Base-by-base conservation (phyloP, 176 grass and related monocot species). In the Guadua angustifolia region DNA sequence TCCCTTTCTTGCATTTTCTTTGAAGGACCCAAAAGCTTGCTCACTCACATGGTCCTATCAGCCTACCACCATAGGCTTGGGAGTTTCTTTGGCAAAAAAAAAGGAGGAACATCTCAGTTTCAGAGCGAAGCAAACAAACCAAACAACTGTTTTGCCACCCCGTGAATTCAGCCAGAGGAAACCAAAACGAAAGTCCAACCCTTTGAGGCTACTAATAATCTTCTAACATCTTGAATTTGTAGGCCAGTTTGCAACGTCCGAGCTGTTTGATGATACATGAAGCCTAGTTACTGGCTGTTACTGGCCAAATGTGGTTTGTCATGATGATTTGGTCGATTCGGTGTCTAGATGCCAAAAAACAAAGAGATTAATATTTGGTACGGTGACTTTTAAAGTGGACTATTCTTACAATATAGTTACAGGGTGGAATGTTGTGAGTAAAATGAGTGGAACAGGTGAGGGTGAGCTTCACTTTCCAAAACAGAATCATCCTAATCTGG, bases 401-500 rank as follows among this genome's bases (percentile, higher is more conserved):
- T 53, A 5, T 13, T 25, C 9, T 60, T 13, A 59, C 24, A 59
- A n/a, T n/a, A n/a, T n/a, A n/a, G n/a, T n/a, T n/a, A n/a, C n/a
- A n/a, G n/a, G n/a, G n/a, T n/a, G 18, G 79, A 79, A 79, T 61
- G 51, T 50, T 47, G 63, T 80, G 75, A 72, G 69, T 29, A 64
- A 53, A 73, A 79, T 83, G 68, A 62, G 53, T 87, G 89, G 84
- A 69, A 87, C 81, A 70, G 89, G 75, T 70, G 36, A 75, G 52
- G 53, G 16, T 22, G 79, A 61, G 17, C 73, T 33, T 77, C 17
- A 32, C 1, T 90, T 87, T 87, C 61, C 69, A 7, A 51, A 69
- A 7, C 35, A 69, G 16, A 87, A 80, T 69, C 85, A 87, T 79
- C 22, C 74, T 18, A 32, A 33, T 74, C 79, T 83, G 84, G 67